Percentiles rank a stretch among this genome's conserved stretches.
These are phyloP conservation scores for Globisporangium alternatum DNA, from an alignment of 352 stramenopile species.

Conservation along the genomic window DNA sequence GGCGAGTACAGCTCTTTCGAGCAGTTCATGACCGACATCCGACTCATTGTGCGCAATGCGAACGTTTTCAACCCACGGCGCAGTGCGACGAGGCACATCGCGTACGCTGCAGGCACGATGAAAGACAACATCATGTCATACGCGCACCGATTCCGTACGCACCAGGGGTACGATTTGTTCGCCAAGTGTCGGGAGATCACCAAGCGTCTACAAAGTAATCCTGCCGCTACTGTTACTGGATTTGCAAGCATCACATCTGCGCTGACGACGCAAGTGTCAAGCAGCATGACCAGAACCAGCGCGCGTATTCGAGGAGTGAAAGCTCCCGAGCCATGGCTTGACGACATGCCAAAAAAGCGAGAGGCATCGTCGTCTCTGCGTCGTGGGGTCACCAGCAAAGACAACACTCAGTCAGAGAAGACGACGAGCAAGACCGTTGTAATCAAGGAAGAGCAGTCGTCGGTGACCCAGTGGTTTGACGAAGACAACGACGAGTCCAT, in stretches of 20 bases:
- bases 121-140: slow-evolving; percentile 89
- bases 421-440: slow-evolving; percentile 12
- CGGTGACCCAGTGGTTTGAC: slow-evolving; percentile 42
- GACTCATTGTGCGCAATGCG: slow-evolving; percentile 86
- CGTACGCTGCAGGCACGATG: slow-evolving; percentile 81
- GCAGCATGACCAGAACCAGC: slow-evolving; percentile 5
- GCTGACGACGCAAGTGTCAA: neutral
- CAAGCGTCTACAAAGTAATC: slow-evolving; percentile 42
- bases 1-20: slow-evolving; percentile 89
- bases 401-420: slow-evolving; percentile 4
- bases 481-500: slow-evolving; percentile 11
- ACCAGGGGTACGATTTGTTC: slow-evolving; percentile 89
- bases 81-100: slow-evolving; percentile 70
- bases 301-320: slow-evolving; percentile 40
- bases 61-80: slow-evolving; percentile 88
- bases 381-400: slow-evolving; percentile 7
- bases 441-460: slow-evolving; percentile 24
- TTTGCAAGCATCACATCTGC: slow-evolving; percentile 8
- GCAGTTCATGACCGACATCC: slow-evolving; percentile 85
- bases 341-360: slow-evolving; percentile 15
- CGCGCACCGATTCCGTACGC: slow-evolving; percentile 81
- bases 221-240: slow-evolving; percentile 14
- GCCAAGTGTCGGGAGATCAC: slow-evolving; percentile 80
- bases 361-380: neutral
- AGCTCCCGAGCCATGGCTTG: slow-evolving; percentile 31